phyloP scores from a whole-genome alignment of 176 grass and related monocot genomes.

The Thalia dealbata region DNA sequence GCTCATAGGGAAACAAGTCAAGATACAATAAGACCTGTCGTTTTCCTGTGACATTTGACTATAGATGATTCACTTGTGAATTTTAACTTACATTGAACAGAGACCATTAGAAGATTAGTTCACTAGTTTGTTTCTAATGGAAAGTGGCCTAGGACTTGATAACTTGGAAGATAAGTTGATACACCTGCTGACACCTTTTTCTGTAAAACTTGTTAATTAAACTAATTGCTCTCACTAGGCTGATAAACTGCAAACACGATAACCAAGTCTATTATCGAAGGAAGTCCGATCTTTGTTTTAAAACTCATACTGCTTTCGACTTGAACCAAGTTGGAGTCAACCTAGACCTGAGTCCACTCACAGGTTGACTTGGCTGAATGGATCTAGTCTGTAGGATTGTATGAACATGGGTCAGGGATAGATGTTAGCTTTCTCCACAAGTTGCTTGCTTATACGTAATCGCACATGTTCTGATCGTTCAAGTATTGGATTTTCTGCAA shows the following conservation, averaged over 20 bases:
- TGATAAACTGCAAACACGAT: too few relatives aligned
- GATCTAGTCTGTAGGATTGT: too few relatives aligned
- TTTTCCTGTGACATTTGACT: neutral
- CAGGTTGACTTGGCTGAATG: too few relatives aligned
- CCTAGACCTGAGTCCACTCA: too few relatives aligned
- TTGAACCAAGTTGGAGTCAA: too few relatives aligned
- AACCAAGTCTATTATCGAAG: too few relatives aligned
- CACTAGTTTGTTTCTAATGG: neutral
- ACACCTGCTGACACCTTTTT: too few relatives aligned
- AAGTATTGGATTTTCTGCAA: neutral
- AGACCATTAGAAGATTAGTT: neutral
- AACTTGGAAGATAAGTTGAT: too few relatives aligned
- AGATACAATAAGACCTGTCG: neutral
- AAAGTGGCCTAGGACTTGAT: too few relatives aligned
- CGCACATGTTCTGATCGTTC: neutral
- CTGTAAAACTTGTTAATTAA: neutral
- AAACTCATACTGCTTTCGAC: too few relatives aligned
- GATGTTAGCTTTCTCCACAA: neutral
- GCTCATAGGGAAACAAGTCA: neutral
- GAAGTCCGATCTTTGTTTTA: too few relatives aligned
- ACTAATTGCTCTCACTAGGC: neutral
- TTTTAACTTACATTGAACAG: neutral
- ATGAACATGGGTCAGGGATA: neutral
- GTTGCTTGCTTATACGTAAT: neutral
- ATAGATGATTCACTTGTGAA: neutral